Conservation (phyloP, 2,329 filamentous ascomycete genomes). For the Clonostachys chloroleuca region DNA sequence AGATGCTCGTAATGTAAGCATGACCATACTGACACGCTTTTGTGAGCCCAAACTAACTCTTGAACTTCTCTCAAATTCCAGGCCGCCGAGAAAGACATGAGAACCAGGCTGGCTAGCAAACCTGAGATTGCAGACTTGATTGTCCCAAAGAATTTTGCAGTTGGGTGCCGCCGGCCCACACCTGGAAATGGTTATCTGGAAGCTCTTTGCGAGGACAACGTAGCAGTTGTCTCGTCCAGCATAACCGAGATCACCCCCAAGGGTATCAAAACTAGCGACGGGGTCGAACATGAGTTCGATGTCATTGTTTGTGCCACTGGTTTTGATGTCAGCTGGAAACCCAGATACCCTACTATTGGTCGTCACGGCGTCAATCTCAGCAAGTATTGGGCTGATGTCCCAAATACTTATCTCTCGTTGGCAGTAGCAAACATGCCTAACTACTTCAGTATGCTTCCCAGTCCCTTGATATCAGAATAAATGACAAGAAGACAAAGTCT, state of each 20-base stretch:
- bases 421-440: constrained; percentile 44
- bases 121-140: constrained; percentile 26
- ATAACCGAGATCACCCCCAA: constrained; percentile 16
- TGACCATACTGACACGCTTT: constrained; percentile 30
- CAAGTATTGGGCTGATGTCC: constrained; percentile 15
- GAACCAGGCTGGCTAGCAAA: constrained; percentile 16
- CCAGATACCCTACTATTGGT: constrained; percentile 18
- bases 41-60: too few species aligned
- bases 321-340: constrained; percentile 30
- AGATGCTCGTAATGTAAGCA: constrained; percentile 15
- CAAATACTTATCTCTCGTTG: constrained; percentile 45
- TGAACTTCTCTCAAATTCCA: constrained; percentile 37
- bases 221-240: constrained; percentile 8
- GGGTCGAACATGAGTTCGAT: constrained; percentile 41
- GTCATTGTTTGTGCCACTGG: constrained; percentile 50
- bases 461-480: too few species aligned
- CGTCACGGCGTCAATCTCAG: constrained; percentile 12
- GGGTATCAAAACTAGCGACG: constrained; percentile 18
- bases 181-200: constrained; percentile 25
- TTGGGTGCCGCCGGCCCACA: constrained; percentile 42
- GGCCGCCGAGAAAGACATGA: constrained; percentile 6
- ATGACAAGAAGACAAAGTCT: too few species aligned
- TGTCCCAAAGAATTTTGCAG: constrained; percentile 34
- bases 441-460: constrained; percentile 1
- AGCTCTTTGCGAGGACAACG: constrained; percentile 10